These are phyloP conservation scores for Colletotrichum lindemuthianum DNA, from an alignment of 2,329 filamentous ascomycete genomes.

Conservation along the genomic window DNA sequence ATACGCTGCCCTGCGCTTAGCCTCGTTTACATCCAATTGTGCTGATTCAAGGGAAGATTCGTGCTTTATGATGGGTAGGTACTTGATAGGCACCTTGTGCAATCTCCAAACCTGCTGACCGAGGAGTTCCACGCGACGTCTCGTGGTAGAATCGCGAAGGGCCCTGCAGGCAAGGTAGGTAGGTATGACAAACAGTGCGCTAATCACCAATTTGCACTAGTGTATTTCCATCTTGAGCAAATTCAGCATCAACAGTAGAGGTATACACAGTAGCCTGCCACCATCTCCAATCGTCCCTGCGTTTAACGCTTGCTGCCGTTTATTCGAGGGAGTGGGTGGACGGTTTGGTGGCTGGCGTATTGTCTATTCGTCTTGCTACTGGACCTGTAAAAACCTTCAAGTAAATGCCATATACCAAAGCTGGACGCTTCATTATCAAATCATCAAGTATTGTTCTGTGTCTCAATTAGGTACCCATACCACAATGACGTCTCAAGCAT, in stretches of 20 bases:
- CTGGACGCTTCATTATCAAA: not conserved
- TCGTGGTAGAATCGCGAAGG: conserved; percentile 18
- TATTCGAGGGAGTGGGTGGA: too few relatives aligned
- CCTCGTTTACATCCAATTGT: too few relatives aligned
- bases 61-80: not conserved
- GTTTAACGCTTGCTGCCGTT: too few relatives aligned
- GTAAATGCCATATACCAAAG: not conserved
- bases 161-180: conserved; percentile 26
- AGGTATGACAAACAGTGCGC: conserved; percentile 33
- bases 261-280: not conserved
- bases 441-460: not conserved
- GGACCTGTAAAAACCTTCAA: not conserved
- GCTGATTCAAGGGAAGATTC: too few relatives aligned
- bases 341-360: too few relatives aligned
- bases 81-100: not conserved
- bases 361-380: not conserved
- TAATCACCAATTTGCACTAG: conserved; percentile 20
- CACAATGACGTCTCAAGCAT: not conserved
- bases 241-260: not conserved
- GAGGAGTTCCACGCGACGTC: conserved; percentile 7
- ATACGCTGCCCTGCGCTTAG: too few relatives aligned
- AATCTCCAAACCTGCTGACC: conserved; percentile 25
- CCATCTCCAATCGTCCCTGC: not conserved
- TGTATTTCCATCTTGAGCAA: conserved; percentile 19
- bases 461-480: not conserved